phyloP scores from a whole-genome alignment of 179 eudicot genomes.

The Heliamphora pulchella region DNA sequence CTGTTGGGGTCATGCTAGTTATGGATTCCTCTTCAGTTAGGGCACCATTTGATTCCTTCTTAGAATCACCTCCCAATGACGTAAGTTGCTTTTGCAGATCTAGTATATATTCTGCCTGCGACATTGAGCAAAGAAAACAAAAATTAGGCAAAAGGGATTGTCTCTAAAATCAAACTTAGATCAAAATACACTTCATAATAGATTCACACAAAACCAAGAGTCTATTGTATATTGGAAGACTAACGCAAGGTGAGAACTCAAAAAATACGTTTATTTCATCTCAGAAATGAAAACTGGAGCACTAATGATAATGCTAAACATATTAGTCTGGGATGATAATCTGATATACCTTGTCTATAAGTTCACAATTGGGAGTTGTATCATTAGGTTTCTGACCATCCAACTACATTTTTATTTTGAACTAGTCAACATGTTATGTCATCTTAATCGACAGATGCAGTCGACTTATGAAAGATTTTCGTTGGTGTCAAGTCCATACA shows the following conservation, averaged over 20 bases:
- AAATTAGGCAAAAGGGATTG: slow-evolving; percentile 5
- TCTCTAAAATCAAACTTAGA: neutral
- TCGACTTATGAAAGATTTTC: too few species aligned
- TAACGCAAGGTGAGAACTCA: neutral
- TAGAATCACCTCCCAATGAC: slow-evolving; percentile 53
- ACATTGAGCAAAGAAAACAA: slow-evolving; percentile 1
- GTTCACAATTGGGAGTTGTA: neutral
- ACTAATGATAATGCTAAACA: neutral
- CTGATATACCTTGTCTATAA: neutral
- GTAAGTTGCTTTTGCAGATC: slow-evolving; percentile 92
- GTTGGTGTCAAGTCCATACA: too few species aligned
- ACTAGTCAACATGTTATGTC: neutral
- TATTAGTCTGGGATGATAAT: neutral
- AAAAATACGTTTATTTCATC: neutral
- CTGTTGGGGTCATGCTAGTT: slow-evolving; percentile 49
- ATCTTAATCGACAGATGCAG: too few species aligned
- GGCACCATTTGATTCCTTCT: slow-evolving; percentile 45
- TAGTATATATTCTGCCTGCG: slow-evolving; percentile 84
- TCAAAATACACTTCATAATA: neutral
- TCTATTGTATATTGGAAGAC: neutral
- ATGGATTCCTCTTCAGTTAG: slow-evolving; percentile 50
- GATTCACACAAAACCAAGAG: neutral
- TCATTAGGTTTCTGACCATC: neutral
- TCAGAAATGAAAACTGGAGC: neutral
- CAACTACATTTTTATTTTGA: neutral